Percentiles rank a stretch among this genome's conserved stretches.
These are phyloP conservation scores for Fusarium gaditjirri DNA, from an alignment of 2,329 filamentous ascomycete species.

Conservation along the genomic window DNA sequence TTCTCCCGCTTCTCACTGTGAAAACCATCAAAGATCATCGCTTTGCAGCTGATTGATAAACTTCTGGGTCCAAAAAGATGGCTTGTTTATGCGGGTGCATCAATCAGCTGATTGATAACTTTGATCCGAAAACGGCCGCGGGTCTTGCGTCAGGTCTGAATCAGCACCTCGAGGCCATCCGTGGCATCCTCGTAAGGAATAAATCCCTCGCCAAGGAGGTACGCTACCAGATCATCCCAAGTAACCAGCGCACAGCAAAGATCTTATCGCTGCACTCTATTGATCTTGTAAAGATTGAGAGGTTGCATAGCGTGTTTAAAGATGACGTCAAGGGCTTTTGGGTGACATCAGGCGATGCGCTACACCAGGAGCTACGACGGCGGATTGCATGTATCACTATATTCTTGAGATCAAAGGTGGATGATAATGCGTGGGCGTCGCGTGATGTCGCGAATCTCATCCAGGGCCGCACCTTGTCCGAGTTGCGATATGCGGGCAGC, in stretches of 20 bases:
- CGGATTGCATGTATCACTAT: conserved; percentile 46
- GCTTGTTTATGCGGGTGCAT: conserved; percentile 43
- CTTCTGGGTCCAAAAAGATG: not conserved
- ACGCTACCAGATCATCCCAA: conserved; percentile 46
- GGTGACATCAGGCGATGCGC: conserved; percentile 11
- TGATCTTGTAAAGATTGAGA: conserved; percentile 22
- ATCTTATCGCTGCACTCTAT: conserved; percentile 38
- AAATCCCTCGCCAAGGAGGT: conserved; percentile 45
- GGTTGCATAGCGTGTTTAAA: conserved; percentile 18
- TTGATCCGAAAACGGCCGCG: conserved; percentile 37
- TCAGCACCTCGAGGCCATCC: conserved; percentile 42
- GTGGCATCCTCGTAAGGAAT: conserved; percentile 43
- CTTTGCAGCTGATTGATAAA: not conserved
- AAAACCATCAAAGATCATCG: not conserved
- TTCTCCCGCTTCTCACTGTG: conserved; percentile 24
- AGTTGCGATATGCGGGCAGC: conserved; percentile 47
- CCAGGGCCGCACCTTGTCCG: conserved; percentile 38
- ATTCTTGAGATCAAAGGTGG: conserved; percentile 46
- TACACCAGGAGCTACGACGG: conserved; percentile 43
- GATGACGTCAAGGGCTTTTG: conserved; percentile 43
- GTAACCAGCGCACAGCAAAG: conserved; percentile 47
- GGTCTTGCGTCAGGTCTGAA: conserved; percentile 42
- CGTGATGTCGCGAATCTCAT: conserved; percentile 34
- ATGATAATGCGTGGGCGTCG: conserved; percentile 33
- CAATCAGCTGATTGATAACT: conserved; percentile 33